phyloP scores from a whole-genome alignment of 31 red algal genomes.

The Porphyra umbilicalis region DNA sequence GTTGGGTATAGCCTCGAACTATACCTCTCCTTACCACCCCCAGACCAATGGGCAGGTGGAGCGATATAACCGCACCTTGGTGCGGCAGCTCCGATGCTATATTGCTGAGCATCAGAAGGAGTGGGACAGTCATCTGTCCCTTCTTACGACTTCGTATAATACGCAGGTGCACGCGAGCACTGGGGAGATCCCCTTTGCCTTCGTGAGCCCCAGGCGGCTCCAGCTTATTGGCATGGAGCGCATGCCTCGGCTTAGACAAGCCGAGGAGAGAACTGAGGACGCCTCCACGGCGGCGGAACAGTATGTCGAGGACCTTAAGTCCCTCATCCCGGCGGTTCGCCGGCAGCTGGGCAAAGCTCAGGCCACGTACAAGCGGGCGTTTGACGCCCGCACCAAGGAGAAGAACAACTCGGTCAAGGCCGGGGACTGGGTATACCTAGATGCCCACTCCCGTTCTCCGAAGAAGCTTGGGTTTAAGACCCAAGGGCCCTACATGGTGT shows the following conservation, averaged over 20 bases:
- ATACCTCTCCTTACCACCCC: constrained; percentile 28
- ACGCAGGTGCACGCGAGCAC: constrained; percentile 6
- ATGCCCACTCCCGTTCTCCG: neutral
- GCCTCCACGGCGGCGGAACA: neutral
- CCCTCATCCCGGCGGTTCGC: neutral
- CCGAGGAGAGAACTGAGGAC: neutral
- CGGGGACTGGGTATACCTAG: neutral
- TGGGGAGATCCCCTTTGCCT: neutral
- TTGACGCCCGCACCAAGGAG: neutral
- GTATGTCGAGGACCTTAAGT: neutral
- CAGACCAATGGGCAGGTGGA: constrained; percentile 36
- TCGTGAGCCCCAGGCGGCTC: neutral
- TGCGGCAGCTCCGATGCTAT: constrained; percentile 3
- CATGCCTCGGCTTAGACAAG: neutral
- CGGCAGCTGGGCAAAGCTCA: constrained; percentile 7
- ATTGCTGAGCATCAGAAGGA: constrained; percentile 1
- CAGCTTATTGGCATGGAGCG: neutral
- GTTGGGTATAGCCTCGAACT: constrained; percentile 12
- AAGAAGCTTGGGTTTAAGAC: neutral
- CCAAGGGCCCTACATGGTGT: neutral
- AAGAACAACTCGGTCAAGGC: neutral
- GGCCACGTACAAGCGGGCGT: constrained; percentile 5
- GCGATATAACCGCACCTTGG: constrained; percentile 16
- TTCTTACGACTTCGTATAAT: constrained; percentile 11
- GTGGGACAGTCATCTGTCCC: constrained; percentile 9